Percentiles rank a stretch among this genome's conserved stretches.
These are phyloP conservation scores for Stachybotrys chartarum DNA, from an alignment of 2,329 filamentous ascomycete species.

Conservation along the genomic window DNA sequence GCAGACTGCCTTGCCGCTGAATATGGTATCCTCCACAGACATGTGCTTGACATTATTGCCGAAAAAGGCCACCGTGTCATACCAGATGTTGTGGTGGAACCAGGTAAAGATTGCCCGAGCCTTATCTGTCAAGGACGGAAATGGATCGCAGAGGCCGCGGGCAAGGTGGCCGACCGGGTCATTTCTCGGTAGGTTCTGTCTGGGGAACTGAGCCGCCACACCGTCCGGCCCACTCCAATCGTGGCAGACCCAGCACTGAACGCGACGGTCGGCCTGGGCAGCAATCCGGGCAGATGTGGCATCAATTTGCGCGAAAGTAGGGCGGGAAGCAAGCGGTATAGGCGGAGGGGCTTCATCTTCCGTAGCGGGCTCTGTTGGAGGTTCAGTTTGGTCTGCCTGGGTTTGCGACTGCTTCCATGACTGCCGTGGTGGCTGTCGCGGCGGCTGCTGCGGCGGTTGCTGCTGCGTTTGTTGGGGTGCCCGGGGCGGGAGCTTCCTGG, in stretches of 20 bases:
- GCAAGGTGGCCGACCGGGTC: constrained; percentile 70
- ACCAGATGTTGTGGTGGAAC: constrained; percentile 89
- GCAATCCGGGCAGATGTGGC: constrained; percentile 27
- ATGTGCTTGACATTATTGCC: constrained; percentile 58
- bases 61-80: constrained; percentile 78
- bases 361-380: constrained; percentile 7
- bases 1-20: constrained; percentile 77
- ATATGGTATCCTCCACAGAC: constrained; percentile 66
- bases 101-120: constrained; percentile 89
- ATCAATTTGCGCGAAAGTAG: constrained; percentile 43
- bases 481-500: constrained; percentile 4
- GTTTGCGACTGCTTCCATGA: not conserved
- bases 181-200: constrained; percentile 57
- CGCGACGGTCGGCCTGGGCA: constrained; percentile 15
- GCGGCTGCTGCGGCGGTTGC: constrained; percentile 25
- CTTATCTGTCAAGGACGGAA: constrained; percentile 80
- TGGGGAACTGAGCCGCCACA: constrained; percentile 71
- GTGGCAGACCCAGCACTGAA: constrained; percentile 70
- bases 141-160: constrained; percentile 68
- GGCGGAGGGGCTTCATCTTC: constrained; percentile 37
- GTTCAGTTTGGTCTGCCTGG: constrained; percentile 6
- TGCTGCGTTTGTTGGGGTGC: constrained; percentile 28
- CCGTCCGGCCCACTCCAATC: constrained; percentile 79
- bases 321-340: constrained; percentile 44
- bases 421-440: constrained; percentile 2